Evolutionary conservation across 2,329 filamentous ascomycete species (phyloP), one percentile per base, ranked within the genome.

Genomic region (Colletotrichum melonis): DNA sequence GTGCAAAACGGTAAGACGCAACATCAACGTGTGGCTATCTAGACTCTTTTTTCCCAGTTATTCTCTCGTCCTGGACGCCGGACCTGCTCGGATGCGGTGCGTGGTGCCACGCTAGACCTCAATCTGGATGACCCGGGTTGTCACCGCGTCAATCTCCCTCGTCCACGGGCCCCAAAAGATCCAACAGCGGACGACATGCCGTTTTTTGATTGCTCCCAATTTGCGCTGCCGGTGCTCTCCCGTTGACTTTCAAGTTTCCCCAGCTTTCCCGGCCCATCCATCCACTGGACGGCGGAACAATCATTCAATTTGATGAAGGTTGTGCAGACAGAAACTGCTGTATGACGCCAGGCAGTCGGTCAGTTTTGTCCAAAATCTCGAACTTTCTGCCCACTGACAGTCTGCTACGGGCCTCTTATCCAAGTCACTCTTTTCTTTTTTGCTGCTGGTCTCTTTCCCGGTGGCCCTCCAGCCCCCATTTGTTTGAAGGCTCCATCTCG

Each of bases 131-230:
- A 35, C 58, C 58, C 59, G 52, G n/a, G 54, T 28, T 30, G 56
- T 60, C 59, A 49, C 42, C 59, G 24, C 67, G 64, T 64, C 67
- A 69, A 49, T 49, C 42, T 49, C 42, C 64, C 59, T 69, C 59
- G 67, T 57, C 49, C 67, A 58, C 22, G 28, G 52, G 57, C 57
- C 30, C 46, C 55, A 58, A 63, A 52, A 30, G 42, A 63, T 28
- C 42, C 46, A 46, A 32, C 11, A 49, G 28, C 63, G 26, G 46
- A 38, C 56, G 32, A 54, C 65, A 72, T 69, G 22, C 52, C 11
- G 38, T 35, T 56, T 35, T 62, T 73, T 62, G 35, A 70, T 62
- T 70, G 70, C 28, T 49, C 26, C 60, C 70, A 70, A 70, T 73
- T 70, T 64, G 67, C 70, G 58, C 56, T 46, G 56, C 46, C 16